Base-by-base conservation (phyloP, 2,329 filamentous ascomycete genomes). In the Pestalotiopsis sp. region DNA sequence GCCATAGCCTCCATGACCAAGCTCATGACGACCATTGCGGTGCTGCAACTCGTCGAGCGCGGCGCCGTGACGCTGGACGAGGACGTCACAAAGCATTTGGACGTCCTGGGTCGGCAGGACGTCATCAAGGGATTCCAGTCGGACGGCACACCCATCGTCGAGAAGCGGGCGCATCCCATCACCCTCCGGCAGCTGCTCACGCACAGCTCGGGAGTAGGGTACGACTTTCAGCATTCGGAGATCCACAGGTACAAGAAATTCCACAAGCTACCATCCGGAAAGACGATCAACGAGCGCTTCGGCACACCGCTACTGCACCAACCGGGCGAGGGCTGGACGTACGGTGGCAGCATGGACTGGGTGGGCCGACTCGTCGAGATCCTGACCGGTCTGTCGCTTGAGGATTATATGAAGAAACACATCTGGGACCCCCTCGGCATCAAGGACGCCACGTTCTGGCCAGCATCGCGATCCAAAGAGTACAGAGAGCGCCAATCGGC, bases 121-220 rank as follows among this genome's bases (percentile, higher is more conserved):
- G 78, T 88, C 59, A 70, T 88, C 2, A 79, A 75, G 3, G 83
- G 82, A 3, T 84, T 85, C 70, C 73, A 77, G 25, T 77, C 79
- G 0, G 78, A 78, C 39, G 78, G 79, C 52, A 73, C 76, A 6
- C 76, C 81, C 3, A 66, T 78, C 9, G 71, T 77, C 4, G 74
- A 74, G 11, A 68, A 73, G 9, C 76, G 78, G 14, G 64, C 59
- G 13, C 72, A 73, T 0, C 77, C 78, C 14, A 81, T 87, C 65
- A 86, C 83, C 3, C 75, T 86, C 4, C 76, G 79, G n/a, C 80
- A 82, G 52, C 77, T 87, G 2, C 77, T 88, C 4, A 83, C 82
- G 1, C 85, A 87, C 71, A 82, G 80, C 36, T 79, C 81, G 0
- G 86, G 86, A 1, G 70, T 78, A 0, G 73, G 71, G 4, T 87